A percentile compares a stretch with the other conserved stretches of the same genome.
phyloP scores from a whole-genome alignment of 1,284 basidiomycete genomes.

The Coriolopsis trogii region DNA sequence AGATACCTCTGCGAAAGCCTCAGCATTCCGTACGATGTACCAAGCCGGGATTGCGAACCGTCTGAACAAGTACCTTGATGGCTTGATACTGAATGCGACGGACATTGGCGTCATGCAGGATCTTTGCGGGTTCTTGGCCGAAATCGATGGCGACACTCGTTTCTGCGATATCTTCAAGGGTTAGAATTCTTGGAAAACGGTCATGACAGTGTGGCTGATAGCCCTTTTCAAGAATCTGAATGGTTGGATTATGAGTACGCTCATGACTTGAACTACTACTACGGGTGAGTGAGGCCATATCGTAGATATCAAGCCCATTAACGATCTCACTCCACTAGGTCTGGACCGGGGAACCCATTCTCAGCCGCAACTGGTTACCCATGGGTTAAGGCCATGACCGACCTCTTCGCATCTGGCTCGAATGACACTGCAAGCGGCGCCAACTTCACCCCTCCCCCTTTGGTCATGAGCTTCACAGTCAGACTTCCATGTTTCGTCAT shows the following conservation, averaged over 20 bases:
- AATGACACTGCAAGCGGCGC: constrained; percentile 29
- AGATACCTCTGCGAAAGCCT: constrained; percentile 31
- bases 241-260: constrained; percentile 54
- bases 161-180: constrained; percentile 38
- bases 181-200: not conserved
- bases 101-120: constrained; percentile 48
- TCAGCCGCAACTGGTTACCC: constrained; percentile 43
- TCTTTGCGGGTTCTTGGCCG: constrained; percentile 44
- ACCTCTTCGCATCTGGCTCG: constrained; percentile 39
- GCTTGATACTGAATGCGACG: constrained; percentile 34
- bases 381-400: constrained; percentile 43
- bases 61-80: constrained; percentile 41
- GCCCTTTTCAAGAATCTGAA: constrained; percentile 48
- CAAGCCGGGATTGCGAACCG: constrained; percentile 36
- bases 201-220: not conserved
- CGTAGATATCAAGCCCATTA: not conserved
- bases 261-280: constrained; percentile 57
- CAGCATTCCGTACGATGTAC: constrained; percentile 37
- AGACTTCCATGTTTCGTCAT: constrained; percentile 9
- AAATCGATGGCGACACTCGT: constrained; percentile 40
- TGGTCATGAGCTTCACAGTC: constrained; percentile 48
- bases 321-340: constrained; percentile 23
- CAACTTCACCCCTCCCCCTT: constrained; percentile 38
- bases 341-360: constrained; percentile 46
- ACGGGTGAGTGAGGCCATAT: constrained; percentile 34